Evolutionary conservation across 805 yeast genomes (phyloP), one percentile per base, ranked within the genome.

Genomic region (Cyberlindnera meyerae): DNA sequence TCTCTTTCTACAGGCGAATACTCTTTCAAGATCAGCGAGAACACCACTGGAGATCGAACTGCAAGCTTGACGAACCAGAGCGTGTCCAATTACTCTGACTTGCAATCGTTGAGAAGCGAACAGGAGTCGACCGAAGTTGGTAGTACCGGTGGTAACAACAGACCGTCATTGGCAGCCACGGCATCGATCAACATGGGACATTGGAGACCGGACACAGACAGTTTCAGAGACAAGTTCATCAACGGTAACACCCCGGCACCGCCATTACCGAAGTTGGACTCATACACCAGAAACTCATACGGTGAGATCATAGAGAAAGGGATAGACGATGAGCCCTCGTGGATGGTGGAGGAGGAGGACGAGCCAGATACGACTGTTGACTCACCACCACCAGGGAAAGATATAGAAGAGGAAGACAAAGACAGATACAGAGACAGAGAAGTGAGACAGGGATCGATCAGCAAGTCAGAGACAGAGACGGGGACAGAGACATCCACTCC

Each of bases 121-220:
- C 40, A 27, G 7, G 41, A 41, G 20, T 17, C 38, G 6, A 36
- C n/a, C n/a, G n/a, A n/a, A n/a, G n/a, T n/a, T n/a, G n/a, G n/a
- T n/a, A n/a, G n/a, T n/a, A n/a, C n/a, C n/a, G n/a, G n/a, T n/a
- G n/a, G n/a, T n/a, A n/a, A n/a, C n/a, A n/a, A n/a, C n/a, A n/a
- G n/a, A n/a, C n/a, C n/a, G n/a, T n/a, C n/a, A n/a, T n/a, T n/a
- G n/a, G n/a, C n/a, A n/a, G n/a, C n/a, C n/a, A n/a, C 57, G 1
- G 32, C 52, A 40, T 59, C 63, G 4, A 55, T 73, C 29, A 70
- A 64, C 39, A 60, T 73, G 60, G 79, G 78, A 3, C 60, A 60
- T 18, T 77, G 84, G 83, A 70, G 67, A 50, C 82, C 82, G 2
- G 72, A 77, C 47, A 76, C 81, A 8, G 63, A 60, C 22, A 61